Evolutionary conservation across 2,329 filamentous ascomycete species (phyloP), one percentile per base, ranked within the genome.

Genomic region (Mycosphaerella sp.): DNA sequence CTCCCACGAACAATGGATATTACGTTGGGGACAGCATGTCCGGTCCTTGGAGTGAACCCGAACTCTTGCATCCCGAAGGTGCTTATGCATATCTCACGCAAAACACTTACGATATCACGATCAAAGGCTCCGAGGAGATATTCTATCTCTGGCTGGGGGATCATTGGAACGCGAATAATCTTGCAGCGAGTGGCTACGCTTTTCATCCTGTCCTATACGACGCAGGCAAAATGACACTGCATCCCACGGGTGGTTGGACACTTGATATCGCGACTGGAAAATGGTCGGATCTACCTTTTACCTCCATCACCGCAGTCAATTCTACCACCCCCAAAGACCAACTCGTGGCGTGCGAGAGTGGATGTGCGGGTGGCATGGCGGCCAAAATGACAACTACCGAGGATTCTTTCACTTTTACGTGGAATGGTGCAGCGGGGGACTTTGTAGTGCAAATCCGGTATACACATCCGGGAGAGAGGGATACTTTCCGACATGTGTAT

Each of bases 1-100:
- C 55, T 7, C 69, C 81, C 8, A 85, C 85, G 56, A 82, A 85
- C 62, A 86, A 86, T 60, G 73, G 77, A 30, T 83, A 84, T 65
- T 76, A 74, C 60, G 82, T 79, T 2, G 74, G 81, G 0, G 77
- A 75, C 1, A 78, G 71, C 1, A 68, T 85, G 0, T 68, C 72
- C 0, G 80, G 80, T 0, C 79, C 80, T 0, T 86, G 83, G 83
- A 78, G 78, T 0, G 63, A 70, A 0, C 85, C 81, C 79, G 70
- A 71, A 2, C 75, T 75, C 1, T 84, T 86, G 46, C 81, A 78
- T 0, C 74, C 78, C 16, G 60, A 67, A 0, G 81, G 80, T 0
- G 73, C 75, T 70, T 73, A 75, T 41, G 85, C 83, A 0, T 84
- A 80, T 59, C 67, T 68, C 12, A 80, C 77, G 1, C 82, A 87